Evolutionary conservation across 306 rosid species (phyloP), one percentile per base, ranked within the genome.

Genomic region (Trichosanthes truncata): DNA sequence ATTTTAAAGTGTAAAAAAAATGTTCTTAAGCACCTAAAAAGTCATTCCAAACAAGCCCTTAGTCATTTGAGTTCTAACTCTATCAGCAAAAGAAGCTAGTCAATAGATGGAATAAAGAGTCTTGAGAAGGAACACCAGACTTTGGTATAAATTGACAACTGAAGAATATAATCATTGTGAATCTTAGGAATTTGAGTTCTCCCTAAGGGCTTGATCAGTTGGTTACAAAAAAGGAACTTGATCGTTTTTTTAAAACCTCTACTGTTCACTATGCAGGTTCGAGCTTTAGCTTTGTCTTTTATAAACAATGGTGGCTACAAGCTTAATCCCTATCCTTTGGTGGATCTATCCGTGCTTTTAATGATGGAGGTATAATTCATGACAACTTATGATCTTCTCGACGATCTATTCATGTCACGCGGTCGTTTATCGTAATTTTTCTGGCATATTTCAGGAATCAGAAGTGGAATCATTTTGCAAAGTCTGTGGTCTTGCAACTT

Each of bases 241-340:
- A 33, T 2, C 7, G 8, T 63, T 63, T 15, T 63, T 26, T 26
- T 48, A 2, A 56, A 56, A 9, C 33, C 35, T 36, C 26, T 33
- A 38, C 17, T 48, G 26, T 61, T 76, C 25, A 41, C 77, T 48
- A 45, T 38, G 31, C 55, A 95, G 98, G 89, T 90, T 77, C 92
- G 97, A 79, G 89, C 78, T 2, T 76, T 91, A 84, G 98, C 95
- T 67, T 82, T 95, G 83, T 86, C 91, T 1, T 95, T 84, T 78
- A 89, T 94, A 81, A 91, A 92, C 76, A 87, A 83, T 79, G 87
- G 89, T 26, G 90, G 96, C 59, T 92, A 95, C 91, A 95, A 92
- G 87, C 98, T 92, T 87, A 91, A 90, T 81, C 93, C 97, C 20
- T 95, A 91, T 83, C 91, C 96, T 69, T 65, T 95, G 80, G 46